Conservation (phyloP, 169 alveolate genomes). For the Plasmodium ovale region DNA sequence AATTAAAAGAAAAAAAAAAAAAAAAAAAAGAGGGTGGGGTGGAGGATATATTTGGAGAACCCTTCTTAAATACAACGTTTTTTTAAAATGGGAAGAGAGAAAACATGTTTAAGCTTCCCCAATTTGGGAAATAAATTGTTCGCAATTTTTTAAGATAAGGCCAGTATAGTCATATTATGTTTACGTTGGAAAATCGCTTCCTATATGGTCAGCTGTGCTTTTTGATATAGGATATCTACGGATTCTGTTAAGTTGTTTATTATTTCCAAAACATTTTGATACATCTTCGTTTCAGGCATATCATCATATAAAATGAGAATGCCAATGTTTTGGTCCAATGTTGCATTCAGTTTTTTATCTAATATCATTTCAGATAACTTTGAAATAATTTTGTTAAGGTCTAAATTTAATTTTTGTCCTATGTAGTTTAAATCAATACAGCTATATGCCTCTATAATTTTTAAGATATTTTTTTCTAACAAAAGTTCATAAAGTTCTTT, state of each 20-base stretch:
- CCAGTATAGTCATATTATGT: too few relatives aligned
- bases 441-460: conserved; percentile 93
- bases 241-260: conserved; percentile 85
- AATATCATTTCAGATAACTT: conserved; percentile 96
- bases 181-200: too few relatives aligned
- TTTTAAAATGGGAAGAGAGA: too few relatives aligned
- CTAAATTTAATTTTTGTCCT: conserved; percentile 88
- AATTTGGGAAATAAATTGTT: too few relatives aligned
- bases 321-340: conserved; percentile 93
- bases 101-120: too few relatives aligned
- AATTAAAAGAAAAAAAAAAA: too few relatives aligned
- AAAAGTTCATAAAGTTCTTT: conserved; percentile 89
- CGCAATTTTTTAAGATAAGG: too few relatives aligned
- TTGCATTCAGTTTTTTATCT: conserved; percentile 95
- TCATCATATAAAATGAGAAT: conserved; percentile 92
- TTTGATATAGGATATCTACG: conserved; percentile 88
- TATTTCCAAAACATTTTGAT: conserved; percentile 84
- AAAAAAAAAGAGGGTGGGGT: too few relatives aligned
- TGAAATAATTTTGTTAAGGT: conserved; percentile 86
- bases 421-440: conserved; percentile 92
- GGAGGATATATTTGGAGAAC: too few relatives aligned
- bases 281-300: conserved; percentile 78
- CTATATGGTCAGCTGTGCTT: conserved; percentile 84
- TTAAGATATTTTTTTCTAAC: conserved; percentile 91
- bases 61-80: too few relatives aligned